Base-by-base conservation (phyloP, 345 rosid genomes). In the Arabidopsis arenosa region DNA sequence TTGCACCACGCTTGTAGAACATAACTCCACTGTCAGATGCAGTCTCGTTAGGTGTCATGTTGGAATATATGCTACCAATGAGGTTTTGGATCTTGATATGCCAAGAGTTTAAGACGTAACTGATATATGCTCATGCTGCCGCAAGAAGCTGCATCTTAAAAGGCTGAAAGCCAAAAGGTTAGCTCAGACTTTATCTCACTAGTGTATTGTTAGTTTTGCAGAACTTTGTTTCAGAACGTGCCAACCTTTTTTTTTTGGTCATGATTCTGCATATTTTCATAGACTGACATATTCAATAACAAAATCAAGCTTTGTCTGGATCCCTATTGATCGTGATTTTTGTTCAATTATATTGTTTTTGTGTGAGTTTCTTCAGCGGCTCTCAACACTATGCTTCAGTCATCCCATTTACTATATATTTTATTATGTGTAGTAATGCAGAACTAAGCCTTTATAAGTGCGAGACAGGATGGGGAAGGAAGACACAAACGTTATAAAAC, bases 351-450 rank as follows among this genome's bases (percentile, higher is more conserved):
- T 18, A 26, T 10, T 45, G 21, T 6, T n/a, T 74, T 32, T 44
- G 9, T 64, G 48, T 57, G 14, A 33, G 8, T 45, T 64, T 40
- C n/a, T 26, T 51, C 28, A 32, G n/a, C 48, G 67, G 37, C 14
- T 47, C 41, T 15, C n/a, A 64, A 45, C 58, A n/a, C 58, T 21
- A 15, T 52, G 9, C 70, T 73, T 41, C 53, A 9, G 64, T 32
- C 63, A 26, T 64, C 39, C 66, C 35, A 47, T 11, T 48, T 48
- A 75, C 73, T 47, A 48, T 47, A 48, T 47, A 51, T 58, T 37
- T 56, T 58, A 30, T 48, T 14, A 40, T 68, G 72, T 74, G 54
- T 68, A 45, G 52, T 57, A 9, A 67, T 59, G 79, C 74, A 75
- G 79, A 37, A 39, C 35, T 49, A 67, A 39, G 6, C 57, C 32